A percentile compares a stretch with the other conserved stretches of the same genome.
Conservation (phyloP, 805 yeast genomes). For the Metschnikowia kunwiensis region DNA sequence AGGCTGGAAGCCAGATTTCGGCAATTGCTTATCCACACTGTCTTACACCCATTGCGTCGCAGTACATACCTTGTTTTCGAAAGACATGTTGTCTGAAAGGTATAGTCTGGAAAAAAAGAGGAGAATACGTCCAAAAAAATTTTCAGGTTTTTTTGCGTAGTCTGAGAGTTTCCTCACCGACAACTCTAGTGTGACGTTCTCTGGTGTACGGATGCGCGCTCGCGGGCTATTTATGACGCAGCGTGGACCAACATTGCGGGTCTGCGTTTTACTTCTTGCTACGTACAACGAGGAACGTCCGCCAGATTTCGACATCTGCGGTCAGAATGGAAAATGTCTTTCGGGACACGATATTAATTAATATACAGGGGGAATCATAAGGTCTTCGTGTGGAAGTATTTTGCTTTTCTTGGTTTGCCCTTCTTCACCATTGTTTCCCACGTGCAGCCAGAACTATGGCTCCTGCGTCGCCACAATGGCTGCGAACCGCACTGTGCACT, state of each 20-base stretch:
- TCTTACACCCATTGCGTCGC: background rate
- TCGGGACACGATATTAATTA: too few relatives aligned
- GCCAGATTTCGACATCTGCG: too few relatives aligned
- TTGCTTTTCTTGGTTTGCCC: too few relatives aligned
- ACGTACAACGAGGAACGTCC: slow-evolving; percentile 6
- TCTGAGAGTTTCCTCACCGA: slow-evolving; percentile 17
- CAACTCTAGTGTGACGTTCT: slow-evolving; percentile 10
- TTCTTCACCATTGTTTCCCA: too few relatives aligned
- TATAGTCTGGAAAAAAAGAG: slow-evolving; percentile 8
- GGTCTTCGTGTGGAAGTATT: too few relatives aligned
- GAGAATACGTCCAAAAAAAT: slow-evolving; percentile 19
- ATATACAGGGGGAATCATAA: too few relatives aligned
- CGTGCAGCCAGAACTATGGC: too few relatives aligned
- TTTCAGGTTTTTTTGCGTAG: slow-evolving; percentile 21
- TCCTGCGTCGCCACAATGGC: too few relatives aligned
- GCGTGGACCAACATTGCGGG: background rate
- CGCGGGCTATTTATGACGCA: background rate
- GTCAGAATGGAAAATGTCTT: too few relatives aligned
- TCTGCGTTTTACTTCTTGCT: slow-evolving; percentile 2
- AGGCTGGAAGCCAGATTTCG: too few relatives aligned
- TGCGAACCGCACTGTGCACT: too few relatives aligned
- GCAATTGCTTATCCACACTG: too few relatives aligned
- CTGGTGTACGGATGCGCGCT: slow-evolving; percentile 15
- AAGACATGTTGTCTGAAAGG: slow-evolving; percentile 35
- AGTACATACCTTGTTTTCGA: slow-evolving; percentile 46